phyloP scores from a whole-genome alignment of 2,329 filamentous ascomycete species.

The Whalleya microplaca region DNA sequence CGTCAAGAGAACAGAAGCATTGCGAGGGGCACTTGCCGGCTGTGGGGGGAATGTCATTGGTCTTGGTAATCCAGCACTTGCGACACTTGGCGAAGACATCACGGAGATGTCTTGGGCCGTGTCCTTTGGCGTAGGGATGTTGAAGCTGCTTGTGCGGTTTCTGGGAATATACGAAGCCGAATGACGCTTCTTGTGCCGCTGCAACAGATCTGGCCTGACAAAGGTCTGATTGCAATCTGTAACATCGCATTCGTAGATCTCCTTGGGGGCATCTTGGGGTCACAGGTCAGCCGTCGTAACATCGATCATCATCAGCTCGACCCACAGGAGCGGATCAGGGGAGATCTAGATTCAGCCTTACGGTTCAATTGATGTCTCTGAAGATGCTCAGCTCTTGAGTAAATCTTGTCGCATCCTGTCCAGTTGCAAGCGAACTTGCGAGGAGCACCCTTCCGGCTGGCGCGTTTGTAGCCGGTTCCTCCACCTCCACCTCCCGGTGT shows the following conservation, averaged over 20 bases:
- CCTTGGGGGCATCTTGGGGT: conserved; percentile 71
- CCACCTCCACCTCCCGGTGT: conserved; percentile 31
- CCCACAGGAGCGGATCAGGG: conserved; percentile 13
- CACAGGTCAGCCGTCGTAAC: conserved; percentile 15
- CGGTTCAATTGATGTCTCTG: conserved; percentile 83
- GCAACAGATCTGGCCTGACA: conserved; percentile 76
- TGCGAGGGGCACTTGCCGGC: conserved; percentile 44
- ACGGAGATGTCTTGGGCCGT: conserved; percentile 27
- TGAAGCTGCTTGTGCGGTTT: conserved; percentile 55
- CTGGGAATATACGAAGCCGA: conserved; percentile 57
- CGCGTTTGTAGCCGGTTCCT: conserved; percentile 48
- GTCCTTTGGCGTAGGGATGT: conserved; percentile 35
- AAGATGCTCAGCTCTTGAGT: conserved; percentile 79
- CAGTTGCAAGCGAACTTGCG: conserved; percentile 66
- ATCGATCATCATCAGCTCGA: conserved; percentile 19
- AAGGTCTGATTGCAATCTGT: conserved; percentile 76
- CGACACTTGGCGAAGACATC: conserved; percentile 32
- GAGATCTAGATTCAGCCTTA: conserved; percentile 48
- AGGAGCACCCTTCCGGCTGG: conserved; percentile 55
- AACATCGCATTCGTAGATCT: conserved; percentile 78
- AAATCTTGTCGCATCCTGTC: conserved; percentile 76
- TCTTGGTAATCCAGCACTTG: conserved; percentile 26
- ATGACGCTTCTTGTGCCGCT: conserved; percentile 69
- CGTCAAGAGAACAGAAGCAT: conserved; percentile 50
- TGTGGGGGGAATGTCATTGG: conserved; percentile 31